Base-by-base conservation (phyloP, 345 rosid species). In the Hibiscus trionum region DNA sequence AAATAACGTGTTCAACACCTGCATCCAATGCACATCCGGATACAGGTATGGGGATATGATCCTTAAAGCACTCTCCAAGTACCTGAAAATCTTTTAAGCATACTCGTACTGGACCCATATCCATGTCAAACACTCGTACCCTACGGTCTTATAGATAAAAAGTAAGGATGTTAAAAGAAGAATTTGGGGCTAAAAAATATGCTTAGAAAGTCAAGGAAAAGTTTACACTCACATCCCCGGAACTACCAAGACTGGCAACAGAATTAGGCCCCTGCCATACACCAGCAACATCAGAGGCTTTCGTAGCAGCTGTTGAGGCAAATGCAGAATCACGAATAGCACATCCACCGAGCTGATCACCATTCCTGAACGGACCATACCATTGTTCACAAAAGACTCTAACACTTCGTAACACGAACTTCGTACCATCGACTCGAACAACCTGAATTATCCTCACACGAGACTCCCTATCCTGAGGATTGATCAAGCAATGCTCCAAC, bases 291-390 rank as follows among this genome's bases (percentile, higher is more conserved):
- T 77, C 76, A 1, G 91, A 84, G 74, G 92, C 86, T 70, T 78
- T 17, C n/a, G 80, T 56, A 72, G 91, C 73, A 68, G 88, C 78
- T 44, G 93, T 87, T 39, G 97, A 84, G 52, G 97, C 99, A 78
- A 95, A 95, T 35, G 86, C 87, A 44, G 93, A 82, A 82, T 89
- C 93, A 19, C 90, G 84, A 39, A 87, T 86, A 10, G 97, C 88
- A 75, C 96, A 91, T 76, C 97, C 97, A 49, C 97, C 99, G 3
- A 90, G 80, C 76, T 90, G 92, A 39, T 91, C 93, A 15, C 96
- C 97, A 56, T 91, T 82, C 80, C 92, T 87, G 77, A 86, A 95
- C 6, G 95, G 93, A 55, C 99, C 97, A 59, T 90, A 80, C 96
- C 97, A 95, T 59, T 79, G 91, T 86, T 95, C 96, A 7, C 88